These are phyloP conservation scores for Smittium mucronatum DNA, from an alignment of 371 early-diverging fungal species.

Conservation along the genomic window DNA sequence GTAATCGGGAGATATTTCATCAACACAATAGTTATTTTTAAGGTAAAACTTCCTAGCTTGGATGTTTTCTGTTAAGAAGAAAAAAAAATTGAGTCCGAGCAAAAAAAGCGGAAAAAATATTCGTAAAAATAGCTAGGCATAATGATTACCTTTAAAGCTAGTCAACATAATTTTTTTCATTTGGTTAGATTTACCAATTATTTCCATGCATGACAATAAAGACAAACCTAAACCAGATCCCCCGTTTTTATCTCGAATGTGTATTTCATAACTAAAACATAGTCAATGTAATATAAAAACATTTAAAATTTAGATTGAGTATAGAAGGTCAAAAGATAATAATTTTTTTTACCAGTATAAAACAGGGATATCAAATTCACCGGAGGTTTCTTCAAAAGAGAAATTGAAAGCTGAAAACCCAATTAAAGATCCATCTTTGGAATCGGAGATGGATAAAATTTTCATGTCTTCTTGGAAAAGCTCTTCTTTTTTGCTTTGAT, in stretches of 20 bases:
- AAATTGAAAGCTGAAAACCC: neutral
- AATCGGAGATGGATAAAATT: neutral
- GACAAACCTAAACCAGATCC: neutral
- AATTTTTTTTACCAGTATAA: neutral
- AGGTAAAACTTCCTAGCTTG: neutral
- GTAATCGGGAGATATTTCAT: slow-evolving; percentile 6
- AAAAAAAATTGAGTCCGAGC: no score
- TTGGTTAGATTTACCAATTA: neutral
- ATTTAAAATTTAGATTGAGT: neutral
- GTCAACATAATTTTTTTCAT: slow-evolving; percentile 11
- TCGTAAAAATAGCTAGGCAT: neutral
- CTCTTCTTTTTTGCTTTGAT: neutral
- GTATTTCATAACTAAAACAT: slow-evolving; percentile 8
- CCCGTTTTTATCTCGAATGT: neutral
- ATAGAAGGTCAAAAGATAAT: neutral
- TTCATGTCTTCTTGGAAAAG: neutral
- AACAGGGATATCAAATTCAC: neutral
- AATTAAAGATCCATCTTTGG: neutral
- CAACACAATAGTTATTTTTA: neutral
- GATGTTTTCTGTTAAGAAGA: neutral
- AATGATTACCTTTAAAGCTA: slow-evolving; percentile 4
- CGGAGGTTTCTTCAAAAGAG: neutral
- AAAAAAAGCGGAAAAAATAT: neutral
- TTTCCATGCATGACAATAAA: neutral
- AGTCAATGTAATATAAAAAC: neutral